Base-by-base conservation (phyloP, 2,329 filamentous ascomycete genomes). In the Purpureocillium takamizusanense region DNA sequence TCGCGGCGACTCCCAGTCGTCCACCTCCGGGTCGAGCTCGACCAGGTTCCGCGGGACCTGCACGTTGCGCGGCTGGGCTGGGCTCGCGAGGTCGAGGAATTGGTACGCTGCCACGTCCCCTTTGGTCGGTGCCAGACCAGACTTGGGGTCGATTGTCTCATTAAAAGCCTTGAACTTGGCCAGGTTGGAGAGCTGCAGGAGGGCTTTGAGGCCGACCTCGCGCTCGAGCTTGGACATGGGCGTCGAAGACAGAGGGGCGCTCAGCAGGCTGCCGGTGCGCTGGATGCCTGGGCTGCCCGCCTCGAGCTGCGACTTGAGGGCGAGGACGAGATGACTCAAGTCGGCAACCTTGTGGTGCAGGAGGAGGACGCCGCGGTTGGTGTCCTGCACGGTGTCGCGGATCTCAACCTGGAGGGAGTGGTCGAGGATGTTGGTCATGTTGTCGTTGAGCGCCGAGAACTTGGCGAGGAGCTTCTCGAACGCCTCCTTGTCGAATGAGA, bases 151-250 rank as follows among this genome's bases (percentile, higher is more conserved):
- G 27, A 70, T 63, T 2, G 63, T 63, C 46, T 67, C 61, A 32
- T 70, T 71, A 46, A 71, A 71, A 2, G 68, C 67, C 44, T 71
- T 71, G 57, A 71, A 71, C 43, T 66, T 69, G 47, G 67, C 67
- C 7, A 71, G 48, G 40, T 64, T 61, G 2, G 63, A 56, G 3
- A 71, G 48, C 21, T 66, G 59, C 35, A 57, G 54, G 7, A 69
- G 51, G 1, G 58, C 60, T 16, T 63, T 57, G 12, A 59, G 58
- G 31, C 67, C 64, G 33, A 58, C 60, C 14, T 59, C 57, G 31
- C 57, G 53, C 40, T 64, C 60, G 1, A 50, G 39, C 16, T 51
- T 53, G 2, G 61, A 59, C 48, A 61, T 53, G 12, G 53, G 52
- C 5, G 56, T 35, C 7, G n/a, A 25, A 3, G 50, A 45, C 15